Evolutionary conservation across 192 early-diverging fungal species (phyloP).

Genomic region (Hyaloraphidium curvatum): DNA sequence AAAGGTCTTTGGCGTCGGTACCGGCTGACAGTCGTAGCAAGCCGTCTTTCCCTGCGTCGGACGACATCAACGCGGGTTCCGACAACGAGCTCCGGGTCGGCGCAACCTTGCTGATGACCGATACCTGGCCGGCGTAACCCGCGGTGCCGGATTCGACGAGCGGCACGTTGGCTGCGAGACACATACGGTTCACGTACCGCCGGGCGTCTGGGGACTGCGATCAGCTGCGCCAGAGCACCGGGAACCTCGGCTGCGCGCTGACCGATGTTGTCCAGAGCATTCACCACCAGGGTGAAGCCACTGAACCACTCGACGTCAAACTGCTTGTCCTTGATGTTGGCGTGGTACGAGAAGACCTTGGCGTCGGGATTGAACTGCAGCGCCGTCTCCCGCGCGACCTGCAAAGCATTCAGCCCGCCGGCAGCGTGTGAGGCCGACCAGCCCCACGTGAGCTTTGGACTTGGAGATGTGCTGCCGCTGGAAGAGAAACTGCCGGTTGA

Average conservation of each 20-base stretch:
- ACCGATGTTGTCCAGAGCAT: constrained; percentile 93
- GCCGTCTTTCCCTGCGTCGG: constrained; percentile 29
- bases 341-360: constrained; percentile 55
- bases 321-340: constrained; percentile 69
- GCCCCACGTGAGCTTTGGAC: constrained; percentile 65
- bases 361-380: constrained; percentile 64
- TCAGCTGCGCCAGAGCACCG: not conserved
- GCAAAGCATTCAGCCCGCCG: not conserved
- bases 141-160: constrained; percentile 93
- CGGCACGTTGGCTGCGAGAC: constrained; percentile 71
- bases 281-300: constrained; percentile 76
- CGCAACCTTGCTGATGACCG: constrained; percentile 54
- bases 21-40: constrained; percentile 89
- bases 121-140: constrained; percentile 82
- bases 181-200: constrained; percentile 87
- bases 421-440: no score
- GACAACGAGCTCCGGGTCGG: not conserved
- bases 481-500: constrained; percentile 99
- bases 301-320: constrained; percentile 79
- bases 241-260: constrained; percentile 1
- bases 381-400: constrained; percentile 69
- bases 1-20: constrained; percentile 66
- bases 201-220: constrained; percentile 66
- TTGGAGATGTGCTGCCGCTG: constrained; percentile 81
- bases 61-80: not conserved